These are phyloP conservation scores for Postia placenta DNA, from an alignment of 768 basidiomycete genomes.

Conservation along the genomic window DNA sequence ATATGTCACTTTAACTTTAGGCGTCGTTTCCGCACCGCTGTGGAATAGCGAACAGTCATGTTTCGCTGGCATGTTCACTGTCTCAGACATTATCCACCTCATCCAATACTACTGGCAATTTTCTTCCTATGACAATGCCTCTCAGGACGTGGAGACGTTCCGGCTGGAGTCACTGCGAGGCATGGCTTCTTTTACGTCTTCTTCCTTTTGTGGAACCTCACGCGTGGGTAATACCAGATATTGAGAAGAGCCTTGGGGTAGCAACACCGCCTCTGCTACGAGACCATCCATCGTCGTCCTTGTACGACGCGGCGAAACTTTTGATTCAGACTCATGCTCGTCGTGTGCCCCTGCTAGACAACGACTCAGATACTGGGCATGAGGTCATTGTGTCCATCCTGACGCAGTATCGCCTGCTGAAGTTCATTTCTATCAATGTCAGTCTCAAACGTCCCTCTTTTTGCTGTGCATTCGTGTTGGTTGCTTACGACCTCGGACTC, in stretches of 20 bases:
- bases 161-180: slow-evolving; percentile 86
- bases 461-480: neutral
- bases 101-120: slow-evolving; percentile 98
- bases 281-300: slow-evolving; percentile 81
- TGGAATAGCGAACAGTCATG: slow-evolving; percentile 94
- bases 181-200: slow-evolving; percentile 28
- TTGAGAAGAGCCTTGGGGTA: slow-evolving; percentile 89
- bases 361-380: slow-evolving; percentile 89
- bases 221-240: slow-evolving; percentile 47
- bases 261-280: slow-evolving; percentile 85
- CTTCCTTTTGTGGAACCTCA: slow-evolving; percentile 1
- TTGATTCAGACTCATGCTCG: slow-evolving; percentile 95
- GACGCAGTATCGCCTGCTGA: slow-evolving; percentile 96
- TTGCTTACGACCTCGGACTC: neutral
- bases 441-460: slow-evolving; percentile 19
- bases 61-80: slow-evolving; percentile 98
- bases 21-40: slow-evolving; percentile 94
- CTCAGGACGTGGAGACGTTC: slow-evolving; percentile 89
- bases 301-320: slow-evolving; percentile 85
- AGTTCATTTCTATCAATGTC: slow-evolving; percentile 97
- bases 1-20: slow-evolving; percentile 33
- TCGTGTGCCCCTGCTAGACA: slow-evolving; percentile 88
- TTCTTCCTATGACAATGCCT: slow-evolving; percentile 74
- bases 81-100: slow-evolving; percentile 98
- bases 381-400: slow-evolving; percentile 94